A percentile compares a stretch with the other conserved stretches of the same genome.
Conservation (phyloP, 352 stramenopile genomes). For the Globisporangium megalacanthum region DNA sequence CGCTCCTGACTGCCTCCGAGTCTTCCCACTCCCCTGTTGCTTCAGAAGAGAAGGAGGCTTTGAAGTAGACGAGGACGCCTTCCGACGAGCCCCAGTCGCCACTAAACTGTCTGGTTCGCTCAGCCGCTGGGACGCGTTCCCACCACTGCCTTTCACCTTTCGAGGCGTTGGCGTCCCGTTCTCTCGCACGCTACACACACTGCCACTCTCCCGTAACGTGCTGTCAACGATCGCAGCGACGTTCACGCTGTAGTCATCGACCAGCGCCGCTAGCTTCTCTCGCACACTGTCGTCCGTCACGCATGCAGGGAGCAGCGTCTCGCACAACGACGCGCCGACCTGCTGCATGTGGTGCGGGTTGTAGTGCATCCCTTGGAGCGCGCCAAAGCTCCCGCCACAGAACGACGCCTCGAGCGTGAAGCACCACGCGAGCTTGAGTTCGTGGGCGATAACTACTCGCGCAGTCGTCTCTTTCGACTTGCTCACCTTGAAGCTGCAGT, state of each 20-base stretch:
- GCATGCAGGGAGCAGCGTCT: conserved; percentile 40
- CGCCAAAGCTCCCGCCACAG: conserved; percentile 69
- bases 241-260: conserved; percentile 31
- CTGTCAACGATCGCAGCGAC: conserved; percentile 31
- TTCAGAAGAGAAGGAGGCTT: conserved; percentile 5
- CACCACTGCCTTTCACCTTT: background rate
- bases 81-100: conserved; percentile 4
- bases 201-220: conserved; percentile 30
- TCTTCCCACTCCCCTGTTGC: background rate
- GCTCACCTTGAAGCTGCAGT: conserved; percentile 82
- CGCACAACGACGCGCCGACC: conserved; percentile 40
- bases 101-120: background rate
- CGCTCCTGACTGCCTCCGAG: background rate
- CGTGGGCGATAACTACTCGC: conserved; percentile 74
- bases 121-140: background rate
- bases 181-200: conserved; percentile 11
- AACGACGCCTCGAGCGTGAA: conserved; percentile 89
- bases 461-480: conserved; percentile 77
- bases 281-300: conserved; percentile 27
- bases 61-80: conserved; percentile 1
- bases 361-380: conserved; percentile 60
- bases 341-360: conserved; percentile 51
- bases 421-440: conserved; percentile 67
- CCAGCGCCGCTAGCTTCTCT: conserved; percentile 21
- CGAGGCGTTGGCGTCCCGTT: conserved; percentile 3